Conservation (phyloP, 2,329 filamentous ascomycete species). For the Penicillium sp. region DNA sequence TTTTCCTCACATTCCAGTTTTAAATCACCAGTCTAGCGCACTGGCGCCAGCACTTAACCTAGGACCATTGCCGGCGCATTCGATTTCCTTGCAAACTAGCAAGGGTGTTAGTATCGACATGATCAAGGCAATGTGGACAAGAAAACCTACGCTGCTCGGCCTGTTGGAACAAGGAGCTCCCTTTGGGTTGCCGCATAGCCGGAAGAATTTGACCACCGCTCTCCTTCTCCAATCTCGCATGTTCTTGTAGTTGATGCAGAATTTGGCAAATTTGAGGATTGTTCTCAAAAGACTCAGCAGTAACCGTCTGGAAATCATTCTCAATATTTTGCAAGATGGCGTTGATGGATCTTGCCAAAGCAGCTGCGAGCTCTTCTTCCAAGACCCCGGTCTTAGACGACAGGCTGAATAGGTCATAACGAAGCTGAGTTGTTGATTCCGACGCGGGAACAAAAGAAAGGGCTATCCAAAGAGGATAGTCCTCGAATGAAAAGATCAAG, state of each 20-base stretch:
- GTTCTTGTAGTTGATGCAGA: constrained; percentile 24
- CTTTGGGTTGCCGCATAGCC: constrained; percentile 28
- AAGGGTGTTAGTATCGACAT: not conserved
- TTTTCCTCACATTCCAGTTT: too few relatives aligned
- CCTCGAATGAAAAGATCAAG: constrained; percentile 25
- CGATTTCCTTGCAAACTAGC: constrained; percentile 26
- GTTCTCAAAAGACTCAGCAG: not conserved
- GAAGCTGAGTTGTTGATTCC: constrained; percentile 29
- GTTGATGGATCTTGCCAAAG: constrained; percentile 5
- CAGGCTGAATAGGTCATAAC: constrained; percentile 33
- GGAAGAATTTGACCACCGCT: constrained; percentile 26
- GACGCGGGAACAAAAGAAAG: constrained; percentile 32
- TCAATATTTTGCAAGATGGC: constrained; percentile 14
- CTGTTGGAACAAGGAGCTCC: constrained; percentile 29
- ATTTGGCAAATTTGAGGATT: constrained; percentile 8
- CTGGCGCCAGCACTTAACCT: not conserved
- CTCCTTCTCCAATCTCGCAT: constrained; percentile 28
- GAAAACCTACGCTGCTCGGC: constrained; percentile 31
- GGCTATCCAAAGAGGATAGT: constrained; percentile 23
- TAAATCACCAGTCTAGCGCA: constrained; percentile 20
- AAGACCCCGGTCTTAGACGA: not conserved
- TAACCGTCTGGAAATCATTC: constrained; percentile 13
- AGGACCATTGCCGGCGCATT: constrained; percentile 17
- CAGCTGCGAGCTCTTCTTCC: not conserved
- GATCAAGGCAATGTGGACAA: too few relatives aligned